Evolutionary conservation across 2,329 filamentous ascomycete species (phyloP).

Genomic region (Chalara sp.): DNA sequence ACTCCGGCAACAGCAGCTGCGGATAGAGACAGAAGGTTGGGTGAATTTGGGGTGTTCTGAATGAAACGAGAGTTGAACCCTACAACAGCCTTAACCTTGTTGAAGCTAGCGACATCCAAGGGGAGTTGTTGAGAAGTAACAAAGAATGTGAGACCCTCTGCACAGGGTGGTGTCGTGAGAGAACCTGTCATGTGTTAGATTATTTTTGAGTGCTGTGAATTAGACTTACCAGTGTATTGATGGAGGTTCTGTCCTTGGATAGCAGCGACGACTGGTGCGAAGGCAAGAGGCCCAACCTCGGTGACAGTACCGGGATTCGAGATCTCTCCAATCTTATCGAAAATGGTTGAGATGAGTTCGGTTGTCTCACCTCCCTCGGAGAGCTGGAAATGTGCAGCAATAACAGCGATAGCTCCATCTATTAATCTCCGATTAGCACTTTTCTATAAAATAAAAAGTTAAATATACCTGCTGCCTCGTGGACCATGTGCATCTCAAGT

Average conservation of each 20-base stretch:
- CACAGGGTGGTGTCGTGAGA: slow-evolving; percentile 56
- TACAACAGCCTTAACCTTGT: slow-evolving; percentile 43
- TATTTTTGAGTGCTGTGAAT: no score
- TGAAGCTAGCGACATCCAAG: slow-evolving; percentile 43
- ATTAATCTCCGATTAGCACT: slow-evolving; percentile 5
- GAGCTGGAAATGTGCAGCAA: slow-evolving; percentile 30
- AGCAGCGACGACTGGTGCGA: slow-evolving; percentile 3
- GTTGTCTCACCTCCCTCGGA: slow-evolving; percentile 27
- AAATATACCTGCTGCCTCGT: slow-evolving; percentile 25
- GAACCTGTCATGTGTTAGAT: slow-evolving; percentile 24
- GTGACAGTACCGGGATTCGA: slow-evolving; percentile 9
- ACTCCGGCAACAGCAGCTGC: not conserved
- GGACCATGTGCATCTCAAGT: slow-evolving; percentile 37
- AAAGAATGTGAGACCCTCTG: slow-evolving; percentile 49
- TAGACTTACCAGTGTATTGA: slow-evolving; percentile 39
- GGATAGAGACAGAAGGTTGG: slow-evolving; percentile 5
- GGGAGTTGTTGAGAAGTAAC: slow-evolving; percentile 40
- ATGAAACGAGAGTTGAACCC: slow-evolving; percentile 50
- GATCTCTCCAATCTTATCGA: slow-evolving; percentile 12
- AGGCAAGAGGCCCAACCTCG: slow-evolving; percentile 10
- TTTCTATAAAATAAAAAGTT: not conserved
- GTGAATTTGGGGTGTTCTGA: slow-evolving; percentile 30
- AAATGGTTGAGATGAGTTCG: slow-evolving; percentile 32
- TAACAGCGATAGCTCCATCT: slow-evolving; percentile 23
- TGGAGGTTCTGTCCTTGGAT: slow-evolving; percentile 4